phyloP scores from a whole-genome alignment of 345 rosid species.

The Syzygium oleosum region DNA sequence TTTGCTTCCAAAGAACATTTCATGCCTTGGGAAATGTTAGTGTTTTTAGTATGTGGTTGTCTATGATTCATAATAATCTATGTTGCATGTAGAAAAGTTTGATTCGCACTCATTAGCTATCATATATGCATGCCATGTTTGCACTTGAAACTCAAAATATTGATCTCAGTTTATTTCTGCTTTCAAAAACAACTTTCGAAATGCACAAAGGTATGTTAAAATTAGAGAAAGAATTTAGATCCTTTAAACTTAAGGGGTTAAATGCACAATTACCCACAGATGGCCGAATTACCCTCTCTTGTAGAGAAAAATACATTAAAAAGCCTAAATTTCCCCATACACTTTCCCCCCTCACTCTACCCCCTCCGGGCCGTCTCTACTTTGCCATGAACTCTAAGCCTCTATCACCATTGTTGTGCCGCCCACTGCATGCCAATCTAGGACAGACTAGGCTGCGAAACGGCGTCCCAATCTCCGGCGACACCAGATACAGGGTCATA shows the following conservation, averaged over 20 bases:
- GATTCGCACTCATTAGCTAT: not conserved
- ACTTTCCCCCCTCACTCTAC: not conserved
- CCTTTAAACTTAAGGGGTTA: not conserved
- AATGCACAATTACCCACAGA: not conserved
- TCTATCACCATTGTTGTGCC: not conserved
- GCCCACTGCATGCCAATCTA: not conserved
- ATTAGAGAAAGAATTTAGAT: not conserved
- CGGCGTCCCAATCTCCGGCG: not conserved
- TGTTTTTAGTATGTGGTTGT: not conserved
- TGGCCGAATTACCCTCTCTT: not conserved
- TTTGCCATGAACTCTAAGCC: not conserved
- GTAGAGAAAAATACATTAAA: not conserved
- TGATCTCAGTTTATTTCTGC: not conserved
- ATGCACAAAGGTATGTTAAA: not conserved
- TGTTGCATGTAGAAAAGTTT: not conserved
- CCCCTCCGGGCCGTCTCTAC: not conserved
- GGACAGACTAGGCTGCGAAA: not conserved
- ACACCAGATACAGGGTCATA: not conserved
- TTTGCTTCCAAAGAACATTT: conserved; percentile 32
- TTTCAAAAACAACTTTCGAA: not conserved
- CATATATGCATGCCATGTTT: not conserved
- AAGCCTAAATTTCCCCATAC: not conserved
- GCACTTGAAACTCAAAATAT: not conserved
- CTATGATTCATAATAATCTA: not conserved
- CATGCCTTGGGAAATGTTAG: conserved; percentile 26